Evolutionary conservation across 352 stramenopile genomes (phyloP).

Genomic region (Blastocystis sp.): DNA sequence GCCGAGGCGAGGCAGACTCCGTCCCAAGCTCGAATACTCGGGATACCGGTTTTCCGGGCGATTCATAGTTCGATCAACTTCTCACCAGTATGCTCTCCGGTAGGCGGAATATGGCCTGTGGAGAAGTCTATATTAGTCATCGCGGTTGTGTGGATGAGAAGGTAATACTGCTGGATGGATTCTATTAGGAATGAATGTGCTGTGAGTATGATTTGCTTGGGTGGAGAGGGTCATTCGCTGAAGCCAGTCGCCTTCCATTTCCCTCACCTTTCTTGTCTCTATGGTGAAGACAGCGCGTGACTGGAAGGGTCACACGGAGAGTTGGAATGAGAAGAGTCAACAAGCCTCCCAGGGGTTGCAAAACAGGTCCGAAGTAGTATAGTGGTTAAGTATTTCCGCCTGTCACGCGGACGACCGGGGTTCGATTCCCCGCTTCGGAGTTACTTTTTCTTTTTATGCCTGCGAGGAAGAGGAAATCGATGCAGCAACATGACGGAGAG

Average conservation of each 20-base stretch:
- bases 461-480: neutral
- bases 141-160: too few relatives aligned
- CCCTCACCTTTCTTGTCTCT: too few relatives aligned
- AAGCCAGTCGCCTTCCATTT: too few relatives aligned
- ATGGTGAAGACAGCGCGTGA: too few relatives aligned
- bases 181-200: too few relatives aligned
- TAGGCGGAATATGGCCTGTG: neutral
- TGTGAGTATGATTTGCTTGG: too few relatives aligned
- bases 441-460: conserved; percentile 8
- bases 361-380: conserved; percentile 68
- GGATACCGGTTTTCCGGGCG: neutral
- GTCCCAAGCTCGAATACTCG: neutral
- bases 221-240: too few relatives aligned
- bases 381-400: conserved; percentile 70
- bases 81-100: neutral
- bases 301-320: neutral
- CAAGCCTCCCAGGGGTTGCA: neutral
- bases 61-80: neutral
- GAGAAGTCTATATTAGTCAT: neutral
- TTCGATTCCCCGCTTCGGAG: conserved; percentile 70
- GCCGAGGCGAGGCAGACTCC: neutral
- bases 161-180: too few relatives aligned
- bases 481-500: neutral
- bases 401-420: conserved; percentile 69
- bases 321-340: neutral